A percentile compares a stretch with the other conserved stretches of the same genome.
Conservation (phyloP, 768 basidiomycete genomes). For the Rhizopogon vesiculosus region DNA sequence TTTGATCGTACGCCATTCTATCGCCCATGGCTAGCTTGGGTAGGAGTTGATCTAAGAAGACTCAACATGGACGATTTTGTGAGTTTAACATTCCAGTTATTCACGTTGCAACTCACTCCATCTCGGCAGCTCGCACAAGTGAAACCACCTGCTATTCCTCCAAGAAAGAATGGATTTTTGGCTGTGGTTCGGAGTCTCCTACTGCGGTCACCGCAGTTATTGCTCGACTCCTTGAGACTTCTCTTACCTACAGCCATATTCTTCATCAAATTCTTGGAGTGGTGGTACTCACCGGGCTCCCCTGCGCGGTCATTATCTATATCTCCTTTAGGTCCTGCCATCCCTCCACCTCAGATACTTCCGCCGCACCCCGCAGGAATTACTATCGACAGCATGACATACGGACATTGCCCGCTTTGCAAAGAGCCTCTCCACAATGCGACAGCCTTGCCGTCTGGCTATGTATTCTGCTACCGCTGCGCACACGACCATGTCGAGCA, state of each 20-base stretch:
- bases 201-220: conserved; percentile 49
- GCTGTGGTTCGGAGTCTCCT: conserved; percentile 44
- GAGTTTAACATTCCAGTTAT: conserved; percentile 21
- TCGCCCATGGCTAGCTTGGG: conserved; percentile 87
- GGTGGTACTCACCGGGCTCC: conserved; percentile 97
- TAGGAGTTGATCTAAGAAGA: conserved; percentile 79
- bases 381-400: conserved; percentile 54
- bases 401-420: conserved; percentile 88
- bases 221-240: conserved; percentile 75
- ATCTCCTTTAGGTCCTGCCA: conserved; percentile 57
- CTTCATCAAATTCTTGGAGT: conserved; percentile 94
- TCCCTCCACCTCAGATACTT: conserved; percentile 75
- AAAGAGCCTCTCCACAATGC: conserved; percentile 71
- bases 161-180: conserved; percentile 32
- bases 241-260: conserved; percentile 88
- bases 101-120: background rate
- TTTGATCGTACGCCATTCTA: conserved; percentile 85
- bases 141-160: conserved; percentile 13
- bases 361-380: conserved; percentile 71
- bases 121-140: conserved; percentile 12
- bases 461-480: conserved; percentile 94
- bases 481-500: conserved; percentile 79
- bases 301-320: conserved; percentile 71
- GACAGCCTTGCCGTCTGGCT: conserved; percentile 87
- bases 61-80: conserved; percentile 78